Base-by-base conservation (phyloP, 495 filamentous ascomycete species). In the Podospora anserina region DNA sequence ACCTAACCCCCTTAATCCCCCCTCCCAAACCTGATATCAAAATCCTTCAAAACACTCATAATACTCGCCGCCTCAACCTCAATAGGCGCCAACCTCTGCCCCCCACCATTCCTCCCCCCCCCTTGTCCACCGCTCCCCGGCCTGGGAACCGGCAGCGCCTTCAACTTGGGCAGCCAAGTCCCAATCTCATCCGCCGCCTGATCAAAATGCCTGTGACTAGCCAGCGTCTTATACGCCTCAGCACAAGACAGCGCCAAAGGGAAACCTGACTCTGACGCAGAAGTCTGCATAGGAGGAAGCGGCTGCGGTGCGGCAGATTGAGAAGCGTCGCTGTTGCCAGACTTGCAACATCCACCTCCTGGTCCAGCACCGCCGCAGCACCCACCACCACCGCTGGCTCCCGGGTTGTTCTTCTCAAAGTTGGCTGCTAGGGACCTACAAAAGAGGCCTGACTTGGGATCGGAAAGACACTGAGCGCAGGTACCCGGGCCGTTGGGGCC, bases 1-100 rank as follows among this genome's bases (percentile, higher is more conserved):
- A 23, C 23, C 23, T 23, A 49, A 32, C 30, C 4, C 63, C 60
- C 28, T 70, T 63, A 77, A 60, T 74, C 68, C 9, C 77, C 77
- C 64, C 73, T 75, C 6, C 88, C 89, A 77, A 96, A 96, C 54
- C 92, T 77, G 53, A 91, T 85, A 74, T 96, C 92, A 74, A 96
- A 92, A 66, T 89, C 88, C 70, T 90, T 91, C 66, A 96, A 76
- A 32, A 95, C 92, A 54, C 88, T 88, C 89, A 94, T 93, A 28
- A 96, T 91, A 75, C 90, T 93, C 4, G 91, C 91, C 1, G 92
- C 90, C 74, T 96, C 92, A 9, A 96, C 88, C 74, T 94, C 90
- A 70, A 92, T 87, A 5, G 90, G 88, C 23, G 84, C 85, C 67
- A 88, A 82, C 68, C 77, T 75, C 39, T 74, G 64, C 27, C 77